Evolutionary conservation across 768 basidiomycete species (phyloP), one percentile per base, ranked within the genome.

Genomic region (Tephrocybe sp.): DNA sequence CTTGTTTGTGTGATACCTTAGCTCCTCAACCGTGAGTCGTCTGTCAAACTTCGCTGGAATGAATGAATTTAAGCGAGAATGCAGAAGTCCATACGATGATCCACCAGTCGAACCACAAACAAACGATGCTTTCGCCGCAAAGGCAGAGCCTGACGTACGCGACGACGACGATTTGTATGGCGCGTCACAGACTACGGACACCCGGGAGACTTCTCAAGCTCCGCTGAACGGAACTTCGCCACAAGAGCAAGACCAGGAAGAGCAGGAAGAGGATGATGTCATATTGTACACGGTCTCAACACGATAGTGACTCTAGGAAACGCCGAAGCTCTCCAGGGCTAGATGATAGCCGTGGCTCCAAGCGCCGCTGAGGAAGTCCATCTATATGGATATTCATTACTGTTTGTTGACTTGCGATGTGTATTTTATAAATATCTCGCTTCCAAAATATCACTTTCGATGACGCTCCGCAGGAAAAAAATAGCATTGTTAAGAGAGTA

Each of bases 301-400:
- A n/a, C n/a, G n/a, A n/a, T 29, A 29, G 27, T 23, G 19, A 16
- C 19, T 3, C 36, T 54, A 89, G 87, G 63, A 89, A 89, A 71
- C 80, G 87, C 54, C 72, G 87, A 56, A 82, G 77, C 52, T 88
- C 87, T 5, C 86, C 86, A n/a, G 73, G 79, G 6, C 57, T 83
- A 61, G 87, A 88, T 39, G 87, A 88, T 42, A 62, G 71, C 30
- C 77, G 87, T 52, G 77, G 82, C 52, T 81, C 82, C 45, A 88
- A 88, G 70, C 78, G 86, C 56, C 83, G 86, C 57, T 86, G 73
- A 80, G n/a, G n/a, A n/a, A n/a, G n/a, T n/a, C n/a, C n/a, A n/a
- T n/a, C n/a, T n/a, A n/a, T n/a, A n/a, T n/a, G n/a, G n/a, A n/a
- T n/a, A n/a, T n/a, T n/a, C n/a, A n/a, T n/a, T n/a, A n/a, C 43